Conservation (phyloP, 768 basidiomycete genomes). For the Filobasidium floriforme region DNA sequence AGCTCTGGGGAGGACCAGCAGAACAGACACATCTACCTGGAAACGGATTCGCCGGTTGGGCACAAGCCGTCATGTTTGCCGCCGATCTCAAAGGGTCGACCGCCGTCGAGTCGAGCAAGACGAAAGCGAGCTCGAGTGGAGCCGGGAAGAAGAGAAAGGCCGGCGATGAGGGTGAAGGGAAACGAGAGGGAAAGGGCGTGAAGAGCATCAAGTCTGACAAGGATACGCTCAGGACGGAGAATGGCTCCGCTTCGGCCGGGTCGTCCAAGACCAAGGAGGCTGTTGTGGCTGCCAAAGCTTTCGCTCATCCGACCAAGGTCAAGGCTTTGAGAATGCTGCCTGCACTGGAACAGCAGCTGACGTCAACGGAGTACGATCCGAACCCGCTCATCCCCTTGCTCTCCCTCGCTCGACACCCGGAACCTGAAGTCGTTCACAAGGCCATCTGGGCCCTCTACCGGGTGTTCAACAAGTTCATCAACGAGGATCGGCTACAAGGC, state of each 20-base stretch:
- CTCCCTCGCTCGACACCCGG: conserved; percentile 50
- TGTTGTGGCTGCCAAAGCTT: background rate
- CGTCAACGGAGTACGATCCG: conserved; percentile 43
- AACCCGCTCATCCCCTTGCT: conserved; percentile 71
- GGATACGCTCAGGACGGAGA: background rate
- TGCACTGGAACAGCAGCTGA: background rate
- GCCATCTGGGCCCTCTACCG: conserved; percentile 76
- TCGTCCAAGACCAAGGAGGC: conserved; percentile 4
- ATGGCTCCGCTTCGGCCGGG: background rate
- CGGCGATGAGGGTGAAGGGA: background rate
- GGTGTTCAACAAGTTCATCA: conserved; percentile 60
- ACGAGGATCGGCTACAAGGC: conserved; percentile 52
- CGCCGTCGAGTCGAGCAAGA: conserved; percentile 12
- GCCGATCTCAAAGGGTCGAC: conserved; percentile 33
- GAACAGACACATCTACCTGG: background rate
- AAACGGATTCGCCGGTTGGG: conserved; percentile 39
- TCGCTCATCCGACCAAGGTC: background rate
- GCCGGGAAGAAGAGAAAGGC: conserved; percentile 1
- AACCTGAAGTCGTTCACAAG: conserved; percentile 59
- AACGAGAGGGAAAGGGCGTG: background rate
- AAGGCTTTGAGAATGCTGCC: background rate
- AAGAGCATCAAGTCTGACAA: background rate
- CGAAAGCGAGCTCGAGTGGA: background rate
- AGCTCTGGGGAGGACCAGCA: conserved; percentile 32
- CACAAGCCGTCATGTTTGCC: conserved; percentile 45